Evolutionary conservation across 139 green algal species (phyloP).

Genomic region (Monoraphidium neglectum): DNA sequence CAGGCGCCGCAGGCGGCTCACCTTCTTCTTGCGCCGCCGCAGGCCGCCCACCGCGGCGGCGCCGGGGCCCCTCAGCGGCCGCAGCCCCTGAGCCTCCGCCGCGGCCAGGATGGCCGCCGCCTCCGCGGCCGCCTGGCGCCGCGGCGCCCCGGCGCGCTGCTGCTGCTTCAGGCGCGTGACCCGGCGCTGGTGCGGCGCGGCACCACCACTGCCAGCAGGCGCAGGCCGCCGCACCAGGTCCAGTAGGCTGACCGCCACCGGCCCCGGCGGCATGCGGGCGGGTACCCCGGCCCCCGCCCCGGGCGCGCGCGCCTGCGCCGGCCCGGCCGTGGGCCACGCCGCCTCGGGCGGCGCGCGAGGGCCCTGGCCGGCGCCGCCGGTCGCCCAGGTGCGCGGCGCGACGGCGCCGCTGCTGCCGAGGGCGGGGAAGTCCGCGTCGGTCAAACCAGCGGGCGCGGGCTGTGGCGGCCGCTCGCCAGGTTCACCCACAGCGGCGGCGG

Average conservation of each 20-base stretch:
- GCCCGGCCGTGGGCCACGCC: too few species aligned
- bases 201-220: not conserved
- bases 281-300: too few species aligned
- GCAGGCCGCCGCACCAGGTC: too few species aligned
- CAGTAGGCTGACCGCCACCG: too few species aligned
- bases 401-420: conserved; percentile 17
- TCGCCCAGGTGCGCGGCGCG: too few species aligned
- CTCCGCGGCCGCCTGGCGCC: conserved; percentile 3
- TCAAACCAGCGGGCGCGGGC: not conserved
- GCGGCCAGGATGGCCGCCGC: conserved; percentile 2
- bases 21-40: too few species aligned
- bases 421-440: conserved; percentile 6
- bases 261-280: too few species aligned
- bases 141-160: conserved; percentile 6
- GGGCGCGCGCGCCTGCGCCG: too few species aligned
- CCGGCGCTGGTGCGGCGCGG: not conserved
- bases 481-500: not conserved
- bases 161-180: conserved; percentile 3
- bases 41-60: too few species aligned
- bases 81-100: not conserved
- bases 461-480: not conserved
- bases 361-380: too few species aligned
- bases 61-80: too few species aligned
- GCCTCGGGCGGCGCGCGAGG: not conserved
- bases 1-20: too few species aligned